Evolutionary conservation across 176 grass and related monocot species (phyloP).

Genomic region (Otatea glauca): DNA sequence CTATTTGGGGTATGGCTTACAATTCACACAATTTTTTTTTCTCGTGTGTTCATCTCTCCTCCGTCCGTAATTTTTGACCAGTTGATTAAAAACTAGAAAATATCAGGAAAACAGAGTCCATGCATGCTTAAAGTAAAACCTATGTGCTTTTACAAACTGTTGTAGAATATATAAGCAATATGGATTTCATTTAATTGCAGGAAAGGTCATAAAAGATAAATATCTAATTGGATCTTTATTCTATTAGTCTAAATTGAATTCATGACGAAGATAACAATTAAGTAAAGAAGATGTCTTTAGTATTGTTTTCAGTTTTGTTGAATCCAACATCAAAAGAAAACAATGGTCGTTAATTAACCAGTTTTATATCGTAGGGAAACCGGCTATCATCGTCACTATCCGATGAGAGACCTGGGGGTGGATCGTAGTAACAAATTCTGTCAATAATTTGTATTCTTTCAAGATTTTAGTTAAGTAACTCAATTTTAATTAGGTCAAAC

Average conservation of each 20-base stretch:
- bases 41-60: neutral
- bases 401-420: neutral
- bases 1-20: no score
- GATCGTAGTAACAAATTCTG: neutral
- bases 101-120: neutral
- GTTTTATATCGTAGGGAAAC: neutral
- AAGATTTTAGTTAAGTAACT: neutral
- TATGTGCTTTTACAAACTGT: neutral
- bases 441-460: neutral
- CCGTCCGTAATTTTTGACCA: neutral
- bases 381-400: neutral
- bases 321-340: neutral
- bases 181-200: neutral
- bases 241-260: neutral
- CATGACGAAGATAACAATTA: neutral
- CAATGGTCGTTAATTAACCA: neutral
- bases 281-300: neutral
- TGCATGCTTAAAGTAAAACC: neutral
- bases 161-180: neutral
- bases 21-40: no score
- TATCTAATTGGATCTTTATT: neutral
- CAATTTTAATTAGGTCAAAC: no score
- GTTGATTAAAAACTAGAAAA: neutral
- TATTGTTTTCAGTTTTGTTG: no score
- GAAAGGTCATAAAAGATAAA: neutral